Base-by-base conservation (phyloP, 495 filamentous ascomycete genomes). In the Amorphotheca resinae region DNA sequence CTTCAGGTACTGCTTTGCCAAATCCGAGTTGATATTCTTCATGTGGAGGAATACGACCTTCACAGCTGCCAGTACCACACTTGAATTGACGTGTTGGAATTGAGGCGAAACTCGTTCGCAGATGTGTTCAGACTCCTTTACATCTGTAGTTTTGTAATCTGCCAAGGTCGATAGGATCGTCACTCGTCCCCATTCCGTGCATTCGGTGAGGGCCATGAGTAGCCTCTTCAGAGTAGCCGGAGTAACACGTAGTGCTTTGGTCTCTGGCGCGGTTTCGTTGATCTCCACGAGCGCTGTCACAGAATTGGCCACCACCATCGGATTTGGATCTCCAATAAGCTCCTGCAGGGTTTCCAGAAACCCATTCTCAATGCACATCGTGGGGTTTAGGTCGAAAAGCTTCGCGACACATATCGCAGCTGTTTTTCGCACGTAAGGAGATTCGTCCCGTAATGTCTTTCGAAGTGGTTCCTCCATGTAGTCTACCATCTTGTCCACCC, bases 401-500 rank as follows among this genome's bases (percentile, higher is more conserved):
- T 98, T 98, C 22, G 93, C 91, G 17, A 98, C 91, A 58, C 91
- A 96, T 48, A 98, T 89, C 5, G 88, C 91, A 34, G 93, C 93
- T 0, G 91, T 98, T 66, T 98, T 98, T 55, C 91, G 84, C 33
- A 98, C 91, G 65, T 98, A 98, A 0, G 91, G 91, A 38, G 88
- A 95, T 64, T 98, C 93, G 62, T 98, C 91, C 55, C 82, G 80
- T 50, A 99, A 70, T 14, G 91, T 99, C 64, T 99, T 99, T 49
- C 91, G 76, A 40, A 99, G 67, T 17, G 91, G 91, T 59, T 96
- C 91, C 63, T 99, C 91, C 91, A 96, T 95, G 60, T 99, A 99
- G 57, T 99, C 93, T 48, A 96, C 84, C 82, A 99, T 99, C 65
- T 99, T 99, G 49, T 96, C 91, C 46, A 99, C 91, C 32, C 91